Evolutionary conservation across 495 filamentous ascomycete genomes (phyloP).

Genomic region (Talaromyces adpressus): DNA sequence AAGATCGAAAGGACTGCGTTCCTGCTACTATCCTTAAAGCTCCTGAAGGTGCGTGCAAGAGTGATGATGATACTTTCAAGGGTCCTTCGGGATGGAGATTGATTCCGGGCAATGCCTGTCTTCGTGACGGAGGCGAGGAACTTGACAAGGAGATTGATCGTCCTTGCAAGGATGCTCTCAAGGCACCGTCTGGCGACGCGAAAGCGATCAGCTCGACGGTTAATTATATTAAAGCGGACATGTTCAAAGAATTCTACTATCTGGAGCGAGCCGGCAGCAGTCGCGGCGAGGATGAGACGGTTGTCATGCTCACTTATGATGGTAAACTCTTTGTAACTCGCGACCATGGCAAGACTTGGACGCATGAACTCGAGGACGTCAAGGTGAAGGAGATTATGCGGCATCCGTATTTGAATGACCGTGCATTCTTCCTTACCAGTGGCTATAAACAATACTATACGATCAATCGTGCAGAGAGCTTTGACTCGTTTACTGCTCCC

Average conservation of each 20-base stretch:
- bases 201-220: slow-evolving; percentile 47
- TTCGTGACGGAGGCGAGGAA: slow-evolving; percentile 43
- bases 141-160: slow-evolving; percentile 39
- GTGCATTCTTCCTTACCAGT: slow-evolving; percentile 75
- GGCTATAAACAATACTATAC: slow-evolving; percentile 68
- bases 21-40: slow-evolving; percentile 42
- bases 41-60: slow-evolving; percentile 59
- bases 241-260: slow-evolving; percentile 63
- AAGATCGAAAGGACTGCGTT: slow-evolving; percentile 59
- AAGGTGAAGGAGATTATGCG: slow-evolving; percentile 62
- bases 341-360: slow-evolving; percentile 85
- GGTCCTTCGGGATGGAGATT: slow-evolving; percentile 84
- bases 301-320: slow-evolving; percentile 68
- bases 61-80: slow-evolving; percentile 60
- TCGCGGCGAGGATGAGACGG: slow-evolving; percentile 64
- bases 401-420: slow-evolving; percentile 71
- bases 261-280: slow-evolving; percentile 70
- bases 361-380: slow-evolving; percentile 52
- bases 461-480: slow-evolving; percentile 59
- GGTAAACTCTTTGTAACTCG: slow-evolving; percentile 61
- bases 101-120: slow-evolving; percentile 86
- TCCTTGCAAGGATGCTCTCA: slow-evolving; percentile 41
- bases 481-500: slow-evolving; percentile 61
- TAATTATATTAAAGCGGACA: slow-evolving; percentile 49
- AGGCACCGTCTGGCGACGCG: slow-evolving; percentile 46